Conservation (phyloP, 306 rosid species). For the Fragaria vesca region DNA sequence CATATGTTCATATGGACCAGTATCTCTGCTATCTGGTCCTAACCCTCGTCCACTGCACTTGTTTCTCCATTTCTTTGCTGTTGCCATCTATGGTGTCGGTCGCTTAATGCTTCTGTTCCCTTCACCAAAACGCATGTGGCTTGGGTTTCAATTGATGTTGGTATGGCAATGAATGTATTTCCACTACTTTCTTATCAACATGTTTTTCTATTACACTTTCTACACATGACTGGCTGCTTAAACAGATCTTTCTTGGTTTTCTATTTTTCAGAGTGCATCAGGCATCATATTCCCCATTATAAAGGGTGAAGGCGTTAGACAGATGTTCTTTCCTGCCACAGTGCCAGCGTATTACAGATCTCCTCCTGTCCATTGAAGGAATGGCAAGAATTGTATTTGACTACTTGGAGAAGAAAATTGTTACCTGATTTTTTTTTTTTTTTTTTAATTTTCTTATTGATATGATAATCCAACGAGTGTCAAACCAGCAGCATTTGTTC, state of each 20-base stretch:
- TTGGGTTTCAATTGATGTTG: not conserved
- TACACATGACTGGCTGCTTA: not conserved
- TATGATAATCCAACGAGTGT: no score
- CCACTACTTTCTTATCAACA: not conserved
- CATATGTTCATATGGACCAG: no score
- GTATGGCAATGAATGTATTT: not conserved
- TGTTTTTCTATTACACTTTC: not conserved
- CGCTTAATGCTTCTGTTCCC: no score
- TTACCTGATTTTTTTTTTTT: not conserved
- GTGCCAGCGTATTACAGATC: no score
- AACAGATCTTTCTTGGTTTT: not conserved
- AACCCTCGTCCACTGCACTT: no score
- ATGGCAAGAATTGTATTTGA: not conserved
- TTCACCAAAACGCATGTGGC: not conserved
- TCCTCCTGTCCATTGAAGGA: not conserved
- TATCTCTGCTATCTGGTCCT: no score
- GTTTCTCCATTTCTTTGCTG: no score
- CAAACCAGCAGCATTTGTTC: no score
- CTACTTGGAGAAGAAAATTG: not conserved
- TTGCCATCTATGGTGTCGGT: no score
- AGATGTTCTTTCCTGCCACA: no score
- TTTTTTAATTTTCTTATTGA: no score
- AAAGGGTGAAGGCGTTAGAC: no score
- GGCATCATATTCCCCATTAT: not conserved
- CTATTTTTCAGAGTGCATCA: not conserved